Percentiles rank a stretch among this genome's conserved stretches.
Conservation (phyloP, 202 grass and related monocot species). For the Zizania palustris region DNA sequence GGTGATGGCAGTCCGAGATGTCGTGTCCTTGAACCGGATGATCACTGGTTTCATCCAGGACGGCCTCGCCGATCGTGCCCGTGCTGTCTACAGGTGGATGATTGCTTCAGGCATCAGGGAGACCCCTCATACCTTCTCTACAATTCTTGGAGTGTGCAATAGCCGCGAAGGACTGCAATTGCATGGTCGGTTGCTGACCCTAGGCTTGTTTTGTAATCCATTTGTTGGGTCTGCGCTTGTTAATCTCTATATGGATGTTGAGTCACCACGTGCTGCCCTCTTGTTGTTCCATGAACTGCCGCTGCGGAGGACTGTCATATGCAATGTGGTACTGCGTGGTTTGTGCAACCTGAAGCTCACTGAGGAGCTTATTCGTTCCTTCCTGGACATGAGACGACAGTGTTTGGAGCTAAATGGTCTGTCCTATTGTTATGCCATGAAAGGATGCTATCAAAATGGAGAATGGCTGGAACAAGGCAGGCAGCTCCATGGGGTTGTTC, state of each 20-base stretch:
- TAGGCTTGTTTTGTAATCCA: conserved; percentile 30
- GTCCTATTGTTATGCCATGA: conserved; percentile 36
- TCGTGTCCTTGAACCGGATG: conserved; percentile 38
- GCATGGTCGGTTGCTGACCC: conserved; percentile 10
- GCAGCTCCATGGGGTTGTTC: conserved; percentile 41
- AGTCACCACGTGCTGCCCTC: conserved; percentile 29
- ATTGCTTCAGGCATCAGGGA: conserved; percentile 33
- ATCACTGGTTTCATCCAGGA: conserved; percentile 34
- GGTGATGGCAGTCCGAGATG: conserved; percentile 29
- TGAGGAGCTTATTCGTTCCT: conserved; percentile 21
- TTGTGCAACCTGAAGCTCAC: conserved; percentile 34
- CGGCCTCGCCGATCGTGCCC: not conserved
- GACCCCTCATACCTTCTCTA: conserved; percentile 40
- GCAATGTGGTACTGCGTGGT: conserved; percentile 44
- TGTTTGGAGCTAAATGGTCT: conserved; percentile 40
- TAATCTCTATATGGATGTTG: conserved; percentile 37
- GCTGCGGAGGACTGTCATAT: conserved; percentile 11
- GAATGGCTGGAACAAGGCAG: conserved; percentile 43
- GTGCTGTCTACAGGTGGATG: conserved; percentile 40
- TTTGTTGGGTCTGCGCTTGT: conserved; percentile 40
- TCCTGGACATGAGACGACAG: conserved; percentile 27
- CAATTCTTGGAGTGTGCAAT: conserved; percentile 27
- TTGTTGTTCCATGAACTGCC: conserved; percentile 16
- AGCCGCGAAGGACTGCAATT: conserved; percentile 28
- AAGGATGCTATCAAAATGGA: conserved; percentile 37